Evolutionary conservation across 257 asterid species (phyloP), one percentile per base, ranked within the genome.

Genomic region (Salvia splendens): DNA sequence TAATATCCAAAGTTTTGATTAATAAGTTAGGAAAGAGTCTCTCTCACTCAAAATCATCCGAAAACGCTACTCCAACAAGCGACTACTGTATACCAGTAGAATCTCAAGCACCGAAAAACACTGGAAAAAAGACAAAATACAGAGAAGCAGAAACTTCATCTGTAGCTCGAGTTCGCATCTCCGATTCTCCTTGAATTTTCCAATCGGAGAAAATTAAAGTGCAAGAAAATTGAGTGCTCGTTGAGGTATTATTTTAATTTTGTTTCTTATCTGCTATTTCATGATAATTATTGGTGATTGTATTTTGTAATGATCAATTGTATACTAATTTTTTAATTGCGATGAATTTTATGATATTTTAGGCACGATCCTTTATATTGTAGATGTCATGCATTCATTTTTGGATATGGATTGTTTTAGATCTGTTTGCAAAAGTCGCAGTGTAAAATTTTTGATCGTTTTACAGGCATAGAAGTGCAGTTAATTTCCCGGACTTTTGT

Each of bases 171-270:
- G 50, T 68, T 57, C 69, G 41, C 72, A 55, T 69, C 51, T 69
- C 70, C 67, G 75, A 69, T 69, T 68, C 15, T 56, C 72, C 28
- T 8, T 12, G 53, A 43, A 14, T 52, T 16, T 36, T 33, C 35
- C 46, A 33, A 41, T 62, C 50, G 40, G 47, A 20, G 24, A 9
- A 8, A 12, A 3, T 42, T 2, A 8, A 48, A 32, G 3, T 5
- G 10, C 8, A 36, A 5, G 10, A 7, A 42, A 48, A 15, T 12
- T 7, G 8, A 57, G 15, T 54, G 71, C 46, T 64, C 50, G 35
- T 70, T 65, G 40, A 77, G 82, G 77, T 64, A 45, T 24, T n/a
- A 11, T 65, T 52, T 10, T 3, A n/a, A 45, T 8, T 45, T 35
- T 12, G 42, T 32, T 69, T 49, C 8, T 16, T 47, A 41, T 59